Base-by-base conservation (phyloP, 2,329 filamentous ascomycete species). In the Penicillium sp. region DNA sequence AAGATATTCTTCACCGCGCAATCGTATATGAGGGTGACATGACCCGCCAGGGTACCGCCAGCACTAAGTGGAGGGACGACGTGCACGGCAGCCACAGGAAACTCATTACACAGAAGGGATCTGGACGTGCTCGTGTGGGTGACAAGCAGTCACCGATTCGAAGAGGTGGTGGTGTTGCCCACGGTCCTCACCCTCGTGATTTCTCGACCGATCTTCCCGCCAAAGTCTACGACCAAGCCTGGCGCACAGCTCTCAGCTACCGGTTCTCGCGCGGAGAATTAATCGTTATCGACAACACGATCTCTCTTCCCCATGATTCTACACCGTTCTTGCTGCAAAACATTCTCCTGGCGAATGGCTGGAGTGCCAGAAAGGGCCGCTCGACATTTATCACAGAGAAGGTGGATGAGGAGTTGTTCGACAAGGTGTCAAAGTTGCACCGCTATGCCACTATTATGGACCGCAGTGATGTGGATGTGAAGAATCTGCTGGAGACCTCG, bases 191-290 rank as follows among this genome's bases (percentile, higher is more conserved):
- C 67, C 93, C 93, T 26, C 85, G 95, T 73, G 91, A 98, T 78
- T 99, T 99, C 72, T 85, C 86, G 58, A 96, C 93, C 22, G 84
- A 84, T 16, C 81, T 99, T 54, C 92, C 89, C 67, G 84, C 84
- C 71, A 98, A 98, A 80, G 86, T 96, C 48, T 99, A 99, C 79
- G 93, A 98, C 76, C 83, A 96, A 67, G 95, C 95, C 10, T 98
- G 91, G 91, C 87, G 95, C 71, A 98, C 90, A 44, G 95, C 95
- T 11, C 83, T 99, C 63, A 95, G 90, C 70, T 96, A 96, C 80
- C 87, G 95, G 58, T 98, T 95, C 78, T 83, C 88, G 64, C 86
- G 87, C 64, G 95, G 93, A 49, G 91, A 98, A 79, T 79, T 99
- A 68, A 81, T 97, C 63, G 86, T 99, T 43, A 87, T 95, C 68